phyloP scores from a whole-genome alignment of 257 asterid species.

The Gentiana straminea region DNA sequence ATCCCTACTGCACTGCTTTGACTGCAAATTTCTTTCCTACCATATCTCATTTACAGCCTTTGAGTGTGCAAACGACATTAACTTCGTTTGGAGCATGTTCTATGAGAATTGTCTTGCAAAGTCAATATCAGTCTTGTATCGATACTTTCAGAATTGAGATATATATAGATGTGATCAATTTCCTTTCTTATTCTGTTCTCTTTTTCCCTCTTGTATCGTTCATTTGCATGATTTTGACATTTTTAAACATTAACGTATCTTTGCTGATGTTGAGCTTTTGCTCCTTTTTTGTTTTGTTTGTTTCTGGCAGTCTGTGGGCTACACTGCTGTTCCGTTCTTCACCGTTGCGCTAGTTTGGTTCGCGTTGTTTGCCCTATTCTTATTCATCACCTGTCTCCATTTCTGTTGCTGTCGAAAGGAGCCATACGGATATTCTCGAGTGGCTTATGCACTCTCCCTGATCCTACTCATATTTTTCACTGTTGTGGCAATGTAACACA shows the following conservation, averaged over 20 bases:
- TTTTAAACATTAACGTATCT: neutral
- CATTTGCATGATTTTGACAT: neutral
- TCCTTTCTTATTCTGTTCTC: too few species aligned
- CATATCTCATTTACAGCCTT: too few species aligned
- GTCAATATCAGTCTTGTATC: neutral
- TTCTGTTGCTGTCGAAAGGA: constrained; percentile 42
- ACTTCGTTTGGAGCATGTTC: too few species aligned
- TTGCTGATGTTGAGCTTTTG: neutral
- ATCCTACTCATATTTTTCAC: constrained; percentile 52
- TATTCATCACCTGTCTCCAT: constrained; percentile 36
- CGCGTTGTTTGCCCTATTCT: constrained; percentile 40
- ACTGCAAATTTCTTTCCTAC: too few species aligned
- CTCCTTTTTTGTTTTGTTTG: constrained; percentile 9
- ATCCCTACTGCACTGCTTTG: too few species aligned
- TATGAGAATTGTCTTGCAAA: neutral
- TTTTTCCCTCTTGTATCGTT: too few species aligned
- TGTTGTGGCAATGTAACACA: constrained; percentile 41
- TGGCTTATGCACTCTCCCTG: constrained; percentile 65
- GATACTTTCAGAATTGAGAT: too few species aligned
- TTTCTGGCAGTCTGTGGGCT: constrained; percentile 53
- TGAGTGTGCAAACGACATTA: too few species aligned
- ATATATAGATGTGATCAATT: too few species aligned
- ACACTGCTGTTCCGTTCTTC: constrained; percentile 59
- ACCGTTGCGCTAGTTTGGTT: constrained; percentile 56
- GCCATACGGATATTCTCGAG: constrained; percentile 53